phyloP scores from a whole-genome alignment of 441 rosid genomes.

The Erodium texanum region DNA sequence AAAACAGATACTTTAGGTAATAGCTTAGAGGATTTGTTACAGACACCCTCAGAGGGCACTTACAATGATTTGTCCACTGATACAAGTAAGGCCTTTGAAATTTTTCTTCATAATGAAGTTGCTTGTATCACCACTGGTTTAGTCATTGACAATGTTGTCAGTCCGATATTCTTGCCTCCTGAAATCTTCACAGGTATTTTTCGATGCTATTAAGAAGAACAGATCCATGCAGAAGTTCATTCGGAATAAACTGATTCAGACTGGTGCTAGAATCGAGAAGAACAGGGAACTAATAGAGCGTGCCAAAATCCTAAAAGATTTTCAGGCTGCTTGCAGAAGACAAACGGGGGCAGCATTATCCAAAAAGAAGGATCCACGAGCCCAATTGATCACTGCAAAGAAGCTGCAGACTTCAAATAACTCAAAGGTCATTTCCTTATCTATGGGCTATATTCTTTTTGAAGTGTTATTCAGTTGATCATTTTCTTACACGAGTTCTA shows the following conservation, averaged over 20 bases:
- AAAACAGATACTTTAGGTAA: constrained; percentile 22
- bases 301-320: constrained; percentile 53
- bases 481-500: neutral
- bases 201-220: constrained; percentile 70
- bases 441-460: constrained; percentile 8
- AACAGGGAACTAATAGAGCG: constrained; percentile 64
- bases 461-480: neutral
- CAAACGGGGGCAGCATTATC: constrained; percentile 55
- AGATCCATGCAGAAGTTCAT: constrained; percentile 67
- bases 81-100: constrained; percentile 30
- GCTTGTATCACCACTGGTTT: constrained; percentile 18
- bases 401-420: constrained; percentile 27
- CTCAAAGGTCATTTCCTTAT: constrained; percentile 41
- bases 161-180: constrained; percentile 44
- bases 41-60: constrained; percentile 27
- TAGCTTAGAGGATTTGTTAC: constrained; percentile 22
- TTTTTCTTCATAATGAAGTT: constrained; percentile 30
- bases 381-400: constrained; percentile 50
- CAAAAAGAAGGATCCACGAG: constrained; percentile 64
- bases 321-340: constrained; percentile 63
- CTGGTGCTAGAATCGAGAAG: constrained; percentile 75
- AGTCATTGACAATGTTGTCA: constrained; percentile 22
- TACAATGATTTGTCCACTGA: constrained; percentile 26
- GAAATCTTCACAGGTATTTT: constrained; percentile 46
- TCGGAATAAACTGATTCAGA: constrained; percentile 48